phyloP scores from a whole-genome alignment of 225 moss, liverwort and hornwort species.

The Pseudisothecium myosuroides region DNA sequence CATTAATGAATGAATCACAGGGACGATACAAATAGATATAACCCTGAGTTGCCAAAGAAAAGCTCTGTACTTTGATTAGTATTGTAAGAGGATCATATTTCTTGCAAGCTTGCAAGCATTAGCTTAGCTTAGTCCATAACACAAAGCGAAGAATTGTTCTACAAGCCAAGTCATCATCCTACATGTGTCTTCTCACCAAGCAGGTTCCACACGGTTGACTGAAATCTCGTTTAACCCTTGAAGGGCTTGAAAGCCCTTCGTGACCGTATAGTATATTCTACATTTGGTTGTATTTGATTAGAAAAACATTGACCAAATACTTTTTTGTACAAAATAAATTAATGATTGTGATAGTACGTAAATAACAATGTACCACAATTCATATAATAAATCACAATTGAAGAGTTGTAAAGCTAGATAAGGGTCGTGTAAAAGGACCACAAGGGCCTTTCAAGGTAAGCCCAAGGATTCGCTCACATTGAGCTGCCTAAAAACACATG shows the following conservation, averaged over 20 bases:
- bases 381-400: no score
- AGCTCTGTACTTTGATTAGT: background rate
- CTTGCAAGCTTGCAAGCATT: background rate
- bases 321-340: no score
- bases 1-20: background rate
- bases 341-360: no score
- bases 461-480: slow-evolving; percentile 61
- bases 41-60: background rate
- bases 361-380: no score
- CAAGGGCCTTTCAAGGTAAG: no score
- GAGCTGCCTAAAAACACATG: background rate
- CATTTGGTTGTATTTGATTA: no score
- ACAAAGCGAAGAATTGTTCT: background rate
- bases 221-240: slow-evolving; percentile 61
- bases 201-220: slow-evolving; percentile 11
- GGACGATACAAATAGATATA: background rate
- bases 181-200: slow-evolving; percentile 22
- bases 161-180: background rate
- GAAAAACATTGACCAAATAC: no score
- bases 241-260: no score
- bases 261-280: no score
- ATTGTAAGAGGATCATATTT: background rate
- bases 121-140: background rate
- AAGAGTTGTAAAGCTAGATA: no score
- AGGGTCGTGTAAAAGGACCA: no score